phyloP scores from a whole-genome alignment of 2,329 filamentous ascomycete genomes.

The Aspergillus sp. region DNA sequence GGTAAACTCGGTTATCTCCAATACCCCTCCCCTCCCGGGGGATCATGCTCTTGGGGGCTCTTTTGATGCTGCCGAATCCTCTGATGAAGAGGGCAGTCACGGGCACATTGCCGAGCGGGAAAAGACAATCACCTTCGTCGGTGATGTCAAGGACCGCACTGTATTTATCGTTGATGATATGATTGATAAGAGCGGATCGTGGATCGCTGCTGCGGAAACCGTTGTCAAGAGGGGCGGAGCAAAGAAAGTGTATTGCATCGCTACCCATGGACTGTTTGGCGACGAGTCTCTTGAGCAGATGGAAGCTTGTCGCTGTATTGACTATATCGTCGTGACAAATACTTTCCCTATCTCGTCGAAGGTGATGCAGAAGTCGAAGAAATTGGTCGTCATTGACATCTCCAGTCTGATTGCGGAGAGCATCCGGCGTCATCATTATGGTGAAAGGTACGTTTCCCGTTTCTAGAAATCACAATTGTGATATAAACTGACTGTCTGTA shows the following conservation, averaged over 20 bases:
- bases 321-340: conserved; percentile 92
- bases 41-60: conserved; percentile 78
- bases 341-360: conserved; percentile 86
- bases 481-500: conserved; percentile 16
- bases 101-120: conserved; percentile 70
- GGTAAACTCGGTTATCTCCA: conserved; percentile 78
- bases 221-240: conserved; percentile 90
- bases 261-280: conserved; percentile 92
- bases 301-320: conserved; percentile 88
- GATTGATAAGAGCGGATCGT: conserved; percentile 95
- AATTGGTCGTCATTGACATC: conserved; percentile 85
- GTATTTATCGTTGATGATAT: conserved; percentile 98
- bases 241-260: conserved; percentile 95
- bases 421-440: conserved; percentile 93
- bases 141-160: conserved; percentile 81
- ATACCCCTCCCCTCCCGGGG: conserved; percentile 67
- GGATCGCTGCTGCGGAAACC: conserved; percentile 96
- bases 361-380: conserved; percentile 67
- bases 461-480: conserved; percentile 24
- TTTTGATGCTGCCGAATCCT: conserved; percentile 79
- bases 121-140: conserved; percentile 96
- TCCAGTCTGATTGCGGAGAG: conserved; percentile 86
- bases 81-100: conserved; percentile 70
- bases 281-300: conserved; percentile 85
- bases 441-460: conserved; percentile 69